Evolutionary conservation across 2,329 filamentous ascomycete species (phyloP).

Genomic region (Neopestalotiopsis clavispora): DNA sequence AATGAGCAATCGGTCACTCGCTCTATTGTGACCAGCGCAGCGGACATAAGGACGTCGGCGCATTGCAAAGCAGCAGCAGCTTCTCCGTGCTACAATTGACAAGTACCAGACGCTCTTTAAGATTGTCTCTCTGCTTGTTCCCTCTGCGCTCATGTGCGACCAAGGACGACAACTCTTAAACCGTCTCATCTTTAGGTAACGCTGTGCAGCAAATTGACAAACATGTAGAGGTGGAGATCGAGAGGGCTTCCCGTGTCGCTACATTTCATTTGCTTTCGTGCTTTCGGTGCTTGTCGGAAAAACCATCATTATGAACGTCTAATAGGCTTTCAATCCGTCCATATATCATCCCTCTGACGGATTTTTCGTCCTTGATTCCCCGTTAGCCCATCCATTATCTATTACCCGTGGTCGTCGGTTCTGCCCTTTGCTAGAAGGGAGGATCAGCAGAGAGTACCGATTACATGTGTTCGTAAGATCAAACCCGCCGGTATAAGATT

Average conservation of each 20-base stretch:
- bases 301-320: constrained; percentile 1
- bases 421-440: constrained; percentile 26
- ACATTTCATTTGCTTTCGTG: constrained; percentile 9
- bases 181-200: not conserved
- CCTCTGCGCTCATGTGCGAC: not conserved
- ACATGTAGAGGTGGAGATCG: not conserved
- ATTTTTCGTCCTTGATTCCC: constrained; percentile 21
- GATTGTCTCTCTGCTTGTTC: not conserved
- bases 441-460: constrained; percentile 20
- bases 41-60: not conserved
- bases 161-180: not conserved
- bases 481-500: constrained; percentile 22
- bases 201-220: not conserved
- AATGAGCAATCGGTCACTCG: not conserved
- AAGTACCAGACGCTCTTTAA: not conserved
- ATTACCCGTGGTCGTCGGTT: constrained; percentile 4
- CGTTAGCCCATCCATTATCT: constrained; percentile 3
- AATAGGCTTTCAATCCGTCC: constrained; percentile 25
- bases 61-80: not conserved
- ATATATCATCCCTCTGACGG: constrained; percentile 26
- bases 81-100: not conserved
- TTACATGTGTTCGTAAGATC: not conserved
- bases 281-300: not conserved
- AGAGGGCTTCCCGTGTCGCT: not conserved
- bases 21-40: not conserved